Percentiles rank a stretch among this genome's conserved stretches.
Conservation (phyloP, 495 filamentous ascomycete genomes). For the Apiosordaria backusii region DNA sequence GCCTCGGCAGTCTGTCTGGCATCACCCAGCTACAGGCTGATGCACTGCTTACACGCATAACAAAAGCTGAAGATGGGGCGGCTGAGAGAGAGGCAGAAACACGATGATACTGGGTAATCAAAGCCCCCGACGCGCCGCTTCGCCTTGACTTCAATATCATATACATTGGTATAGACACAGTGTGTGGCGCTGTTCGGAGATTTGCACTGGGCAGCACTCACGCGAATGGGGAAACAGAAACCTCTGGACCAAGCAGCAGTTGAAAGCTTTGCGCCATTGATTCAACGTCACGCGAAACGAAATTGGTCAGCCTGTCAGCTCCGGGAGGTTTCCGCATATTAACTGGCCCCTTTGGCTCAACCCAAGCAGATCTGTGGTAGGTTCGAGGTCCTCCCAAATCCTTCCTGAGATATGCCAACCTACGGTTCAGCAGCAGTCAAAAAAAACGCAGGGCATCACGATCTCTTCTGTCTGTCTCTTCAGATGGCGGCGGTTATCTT, state of each 20-base stretch:
- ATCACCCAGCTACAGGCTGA: background rate
- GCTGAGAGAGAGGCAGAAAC: background rate
- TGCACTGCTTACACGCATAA: background rate
- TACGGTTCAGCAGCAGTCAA: background rate
- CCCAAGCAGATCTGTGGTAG: background rate
- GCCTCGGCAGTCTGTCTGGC: conserved; percentile 6
- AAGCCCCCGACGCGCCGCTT: background rate
- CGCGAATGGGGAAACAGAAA: conserved; percentile 3
- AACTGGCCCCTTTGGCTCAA: background rate
- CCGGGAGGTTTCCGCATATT: background rate
- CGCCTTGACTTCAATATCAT: background rate
- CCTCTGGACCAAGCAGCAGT: background rate
- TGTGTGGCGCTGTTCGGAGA: conserved; percentile 6
- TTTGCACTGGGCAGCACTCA: conserved; percentile 8
- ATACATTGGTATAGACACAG: background rate
- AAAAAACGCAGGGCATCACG: background rate
- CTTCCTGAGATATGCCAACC: background rate
- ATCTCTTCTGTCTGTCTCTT: background rate
- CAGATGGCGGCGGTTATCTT: background rate
- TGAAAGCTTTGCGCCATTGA: too few species aligned
- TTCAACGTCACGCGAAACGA: background rate
- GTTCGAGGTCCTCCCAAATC: background rate
- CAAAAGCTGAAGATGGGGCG: background rate
- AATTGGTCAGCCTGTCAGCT: background rate
- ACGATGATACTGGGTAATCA: background rate